phyloP scores from a whole-genome alignment of 179 eudicot species.

The Monotropa hypopitys region DNA sequence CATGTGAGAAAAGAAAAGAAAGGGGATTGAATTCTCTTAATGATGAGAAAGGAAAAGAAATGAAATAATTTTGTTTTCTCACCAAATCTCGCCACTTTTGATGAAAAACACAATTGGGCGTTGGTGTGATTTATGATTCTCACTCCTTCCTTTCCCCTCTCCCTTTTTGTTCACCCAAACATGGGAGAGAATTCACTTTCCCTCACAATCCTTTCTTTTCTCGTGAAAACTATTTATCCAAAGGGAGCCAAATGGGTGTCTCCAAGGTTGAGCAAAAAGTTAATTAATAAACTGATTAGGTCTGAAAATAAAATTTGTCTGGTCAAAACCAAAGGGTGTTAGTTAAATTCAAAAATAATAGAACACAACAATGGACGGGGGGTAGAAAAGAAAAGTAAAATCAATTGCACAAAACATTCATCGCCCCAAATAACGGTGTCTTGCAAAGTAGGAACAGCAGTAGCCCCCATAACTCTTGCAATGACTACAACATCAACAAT shows the following conservation, averaged over 20 bases:
- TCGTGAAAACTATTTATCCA: too few species aligned
- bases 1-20: too few species aligned
- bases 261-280: not conserved
- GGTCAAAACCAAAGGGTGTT: not conserved
- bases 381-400: not conserved
- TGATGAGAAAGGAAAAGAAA: too few species aligned
- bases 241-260: not conserved
- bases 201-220: too few species aligned
- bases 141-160: too few species aligned
- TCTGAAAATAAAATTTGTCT: not conserved
- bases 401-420: slow-evolving; percentile 49
- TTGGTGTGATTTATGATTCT: too few species aligned
- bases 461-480: slow-evolving; percentile 86
- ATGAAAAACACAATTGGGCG: too few species aligned
- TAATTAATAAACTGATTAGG: not conserved
- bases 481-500: slow-evolving; percentile 96
- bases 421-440: slow-evolving; percentile 90
- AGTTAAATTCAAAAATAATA: not conserved
- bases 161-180: too few species aligned
- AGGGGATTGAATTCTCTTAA: too few species aligned
- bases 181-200: too few species aligned
- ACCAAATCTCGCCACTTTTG: too few species aligned
- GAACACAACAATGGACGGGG: not conserved
- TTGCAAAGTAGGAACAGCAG: slow-evolving; percentile 83
- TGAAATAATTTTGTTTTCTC: too few species aligned